phyloP scores from a whole-genome alignment of 805 yeast genomes.

The Metahyphopichia silvanorum region DNA sequence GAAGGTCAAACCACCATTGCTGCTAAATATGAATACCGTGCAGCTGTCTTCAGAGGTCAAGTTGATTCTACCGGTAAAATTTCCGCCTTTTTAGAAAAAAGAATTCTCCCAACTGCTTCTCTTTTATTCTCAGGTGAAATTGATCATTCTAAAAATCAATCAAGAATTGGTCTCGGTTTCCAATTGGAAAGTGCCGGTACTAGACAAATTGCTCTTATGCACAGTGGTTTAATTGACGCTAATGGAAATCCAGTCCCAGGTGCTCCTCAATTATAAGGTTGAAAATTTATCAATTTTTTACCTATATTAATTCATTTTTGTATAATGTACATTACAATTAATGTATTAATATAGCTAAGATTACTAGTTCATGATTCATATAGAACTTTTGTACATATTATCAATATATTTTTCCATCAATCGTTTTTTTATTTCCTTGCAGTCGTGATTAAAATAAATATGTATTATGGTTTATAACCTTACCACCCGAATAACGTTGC shows the following conservation, averaged over 20 bases:
- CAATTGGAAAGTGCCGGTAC: constrained; percentile 95
- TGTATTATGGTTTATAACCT: constrained; percentile 3
- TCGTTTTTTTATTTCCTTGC: constrained; percentile 8
- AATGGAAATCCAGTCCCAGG: constrained; percentile 86
- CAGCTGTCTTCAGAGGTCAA: constrained; percentile 93
- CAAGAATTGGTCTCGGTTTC: constrained; percentile 88
- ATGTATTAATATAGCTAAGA: too few relatives aligned
- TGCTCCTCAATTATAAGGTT: constrained; percentile 52
- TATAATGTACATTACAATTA: too few relatives aligned
- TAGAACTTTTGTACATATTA: too few relatives aligned
- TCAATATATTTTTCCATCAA: constrained; percentile 1
- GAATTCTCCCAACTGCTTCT: constrained; percentile 87
- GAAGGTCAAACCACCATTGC: constrained; percentile 94
- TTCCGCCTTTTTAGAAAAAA: constrained; percentile 85
- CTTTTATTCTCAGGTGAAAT: constrained; percentile 88
- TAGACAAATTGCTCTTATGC: constrained; percentile 89
- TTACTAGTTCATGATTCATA: too few relatives aligned
- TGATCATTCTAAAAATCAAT: constrained; percentile 70
- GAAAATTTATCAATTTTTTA: too few relatives aligned
- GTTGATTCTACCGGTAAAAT: constrained; percentile 90
- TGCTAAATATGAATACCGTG: constrained; percentile 97
- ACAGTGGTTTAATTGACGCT: constrained; percentile 78
- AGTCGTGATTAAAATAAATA: constrained; percentile 4
- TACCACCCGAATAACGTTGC: constrained; percentile 40
- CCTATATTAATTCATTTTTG: too few relatives aligned